Base-by-base conservation (phyloP, 306 rosid genomes). In the Coriaria nepalensis region DNA sequence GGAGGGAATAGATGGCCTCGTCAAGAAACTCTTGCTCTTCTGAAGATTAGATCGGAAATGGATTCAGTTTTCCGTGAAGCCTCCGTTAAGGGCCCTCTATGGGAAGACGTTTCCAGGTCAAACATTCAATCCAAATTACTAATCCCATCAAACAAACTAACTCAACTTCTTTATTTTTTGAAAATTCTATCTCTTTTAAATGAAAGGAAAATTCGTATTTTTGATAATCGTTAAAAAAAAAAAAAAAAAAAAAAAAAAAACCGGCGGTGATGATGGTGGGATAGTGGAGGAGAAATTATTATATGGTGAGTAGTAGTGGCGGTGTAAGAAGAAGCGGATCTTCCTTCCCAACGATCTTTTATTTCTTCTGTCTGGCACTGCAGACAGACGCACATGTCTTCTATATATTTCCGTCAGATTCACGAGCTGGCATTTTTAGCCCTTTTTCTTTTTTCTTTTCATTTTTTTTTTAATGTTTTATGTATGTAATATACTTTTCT, bases 71-170 rank as follows among this genome's bases (percentile, higher is more conserved):
- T 74, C 45, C 66, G 80, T 6, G 80, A 74, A 43, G 76, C 80
- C 43, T 60, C 75, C 5, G 69, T 74, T 35, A 74, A 74, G 37
- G 76, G 73, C 4, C 80, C 80, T 5, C 62, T 74, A 4, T 74
- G 80, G 80, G 80, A 74, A 49, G 70, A 65, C 8, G 69, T 74
- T 6, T 74, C 80, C 63, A 69, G 75, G 80, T 74, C 29, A 20
- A 20, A 20, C 29, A 20, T 20, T 20, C 29, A 20, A 40, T 35
- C 10, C 14, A 2, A 13, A 11, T 2, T 7, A 32, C 9, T 4
- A 10, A 2, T 6, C 8, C 40, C 40, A 10, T 9, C 9, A 5
- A 8, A 11, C 4, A 10, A 10, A 29, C 53, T 44, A 20, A 6
- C 36, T 14, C 11, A 15, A 8, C 8, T 7, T 35, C 0, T 8